phyloP scores from a whole-genome alignment of 2,329 filamentous ascomycete species.

The Aureobasidium sp. region DNA sequence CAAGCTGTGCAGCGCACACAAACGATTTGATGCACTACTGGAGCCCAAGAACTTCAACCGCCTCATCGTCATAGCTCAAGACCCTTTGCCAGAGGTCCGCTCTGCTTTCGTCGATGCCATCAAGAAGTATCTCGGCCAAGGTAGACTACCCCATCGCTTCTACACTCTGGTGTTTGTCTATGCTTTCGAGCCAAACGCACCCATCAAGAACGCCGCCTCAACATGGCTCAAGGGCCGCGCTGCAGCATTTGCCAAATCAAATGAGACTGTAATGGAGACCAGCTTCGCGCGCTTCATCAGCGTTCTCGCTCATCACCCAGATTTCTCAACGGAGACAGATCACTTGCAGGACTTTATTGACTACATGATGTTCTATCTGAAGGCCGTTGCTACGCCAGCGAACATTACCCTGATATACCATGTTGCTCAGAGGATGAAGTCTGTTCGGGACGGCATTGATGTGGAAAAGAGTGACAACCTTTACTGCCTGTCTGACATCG shows the following conservation, averaged over 20 bases:
- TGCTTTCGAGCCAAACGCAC: constrained; percentile 76
- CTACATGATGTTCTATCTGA: constrained; percentile 86
- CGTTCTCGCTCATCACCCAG: constrained; percentile 85
- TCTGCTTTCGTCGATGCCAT: constrained; percentile 73
- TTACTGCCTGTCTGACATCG: constrained; percentile 80
- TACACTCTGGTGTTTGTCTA: constrained; percentile 85
- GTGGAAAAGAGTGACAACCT: constrained; percentile 62
- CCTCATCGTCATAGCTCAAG: constrained; percentile 73
- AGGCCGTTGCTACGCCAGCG: constrained; percentile 70
- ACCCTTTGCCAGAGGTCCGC: constrained; percentile 64
- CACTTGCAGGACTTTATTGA: constrained; percentile 74
- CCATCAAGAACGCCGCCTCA: constrained; percentile 64
- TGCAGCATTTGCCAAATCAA: constrained; percentile 50
- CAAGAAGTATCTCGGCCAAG: constrained; percentile 79
- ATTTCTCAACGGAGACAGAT: constrained; percentile 59
- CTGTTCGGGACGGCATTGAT: constrained; percentile 71
- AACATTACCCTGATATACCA: constrained; percentile 87
- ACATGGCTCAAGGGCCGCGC: constrained; percentile 86
- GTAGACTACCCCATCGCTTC: constrained; percentile 64
- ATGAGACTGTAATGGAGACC: constrained; percentile 62
- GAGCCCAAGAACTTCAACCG: constrained; percentile 68
- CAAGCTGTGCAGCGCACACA: constrained; percentile 67
- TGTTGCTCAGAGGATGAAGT: constrained; percentile 87
- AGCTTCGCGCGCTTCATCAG: constrained; percentile 77
- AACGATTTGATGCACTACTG: constrained; percentile 67